These are phyloP conservation scores for Pyrus betulifolia DNA, from an alignment of 306 rosid species.

Conservation along the genomic window DNA sequence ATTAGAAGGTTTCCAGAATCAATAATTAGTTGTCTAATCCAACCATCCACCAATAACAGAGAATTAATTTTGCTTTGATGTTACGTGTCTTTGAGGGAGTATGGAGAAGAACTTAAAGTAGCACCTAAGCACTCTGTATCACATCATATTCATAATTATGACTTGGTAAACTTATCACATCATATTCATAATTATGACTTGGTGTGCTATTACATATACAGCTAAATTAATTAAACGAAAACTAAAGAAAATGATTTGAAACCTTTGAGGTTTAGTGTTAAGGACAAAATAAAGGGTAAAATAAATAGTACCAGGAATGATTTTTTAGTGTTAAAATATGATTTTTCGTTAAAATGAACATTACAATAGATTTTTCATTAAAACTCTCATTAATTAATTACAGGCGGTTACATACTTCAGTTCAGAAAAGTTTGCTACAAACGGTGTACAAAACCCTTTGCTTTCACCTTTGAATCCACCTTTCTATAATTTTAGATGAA, in stretches of 20 bases:
- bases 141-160: neutral
- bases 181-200: neutral
- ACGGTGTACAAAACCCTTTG: neutral
- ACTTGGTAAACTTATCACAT: neutral
- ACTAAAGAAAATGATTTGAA: too few species aligned
- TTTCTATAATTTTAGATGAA: neutral
- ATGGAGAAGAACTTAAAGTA: neutral
- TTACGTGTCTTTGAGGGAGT: neutral
- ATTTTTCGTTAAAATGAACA: too few species aligned
- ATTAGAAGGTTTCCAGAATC: neutral
- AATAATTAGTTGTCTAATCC: slow-evolving; percentile 22
- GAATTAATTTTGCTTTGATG: neutral
- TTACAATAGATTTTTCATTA: too few species aligned
- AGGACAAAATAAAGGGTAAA: too few species aligned
- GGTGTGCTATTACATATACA: neutral
- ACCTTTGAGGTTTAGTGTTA: too few species aligned
- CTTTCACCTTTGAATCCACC: neutral
- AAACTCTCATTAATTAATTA: too few species aligned
- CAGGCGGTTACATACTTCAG: neutral
- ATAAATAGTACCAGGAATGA: too few species aligned
- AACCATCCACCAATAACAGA: slow-evolving; percentile 14
- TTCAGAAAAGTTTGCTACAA: too few species aligned
- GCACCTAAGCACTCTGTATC: neutral
- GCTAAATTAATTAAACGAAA: neutral
- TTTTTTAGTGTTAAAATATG: too few species aligned